phyloP scores from a whole-genome alignment of 169 alveolate species.

The Sarcocystis neurona region DNA sequence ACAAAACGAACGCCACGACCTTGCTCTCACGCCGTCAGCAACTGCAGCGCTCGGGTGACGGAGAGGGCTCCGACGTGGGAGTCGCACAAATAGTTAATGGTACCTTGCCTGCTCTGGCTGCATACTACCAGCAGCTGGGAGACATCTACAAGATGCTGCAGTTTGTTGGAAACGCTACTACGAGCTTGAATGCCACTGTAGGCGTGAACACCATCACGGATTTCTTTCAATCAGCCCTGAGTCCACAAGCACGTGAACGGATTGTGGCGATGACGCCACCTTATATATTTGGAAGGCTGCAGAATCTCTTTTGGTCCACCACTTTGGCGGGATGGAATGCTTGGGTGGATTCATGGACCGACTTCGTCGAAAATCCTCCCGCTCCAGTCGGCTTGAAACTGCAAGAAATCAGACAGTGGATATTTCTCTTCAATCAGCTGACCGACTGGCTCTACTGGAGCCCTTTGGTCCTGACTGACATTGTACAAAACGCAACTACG shows the following conservation, averaged over 20 bases:
- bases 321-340: neutral
- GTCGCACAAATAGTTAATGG: too few relatives aligned
- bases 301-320: neutral
- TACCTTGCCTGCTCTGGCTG: neutral
- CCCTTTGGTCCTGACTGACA: neutral
- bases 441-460: neutral
- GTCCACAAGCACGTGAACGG: neutral
- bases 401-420: neutral
- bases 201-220: constrained; percentile 10
- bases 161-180: neutral
- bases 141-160: neutral
- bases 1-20: too few relatives aligned
- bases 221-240: neutral
- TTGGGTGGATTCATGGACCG: constrained; percentile 11
- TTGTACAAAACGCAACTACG: neutral
- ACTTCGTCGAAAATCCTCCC: neutral
- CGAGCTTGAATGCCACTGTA: neutral
- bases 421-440: neutral
- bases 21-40: too few relatives aligned
- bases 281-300: neutral
- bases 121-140: constrained; percentile 4
- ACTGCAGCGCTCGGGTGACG: too few relatives aligned
- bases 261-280: constrained; percentile 25
- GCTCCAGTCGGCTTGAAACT: neutral
- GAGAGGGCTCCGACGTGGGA: too few relatives aligned